Conservation (phyloP, 352 stramenopile genomes). For the Globisporangium megalacanthum region DNA sequence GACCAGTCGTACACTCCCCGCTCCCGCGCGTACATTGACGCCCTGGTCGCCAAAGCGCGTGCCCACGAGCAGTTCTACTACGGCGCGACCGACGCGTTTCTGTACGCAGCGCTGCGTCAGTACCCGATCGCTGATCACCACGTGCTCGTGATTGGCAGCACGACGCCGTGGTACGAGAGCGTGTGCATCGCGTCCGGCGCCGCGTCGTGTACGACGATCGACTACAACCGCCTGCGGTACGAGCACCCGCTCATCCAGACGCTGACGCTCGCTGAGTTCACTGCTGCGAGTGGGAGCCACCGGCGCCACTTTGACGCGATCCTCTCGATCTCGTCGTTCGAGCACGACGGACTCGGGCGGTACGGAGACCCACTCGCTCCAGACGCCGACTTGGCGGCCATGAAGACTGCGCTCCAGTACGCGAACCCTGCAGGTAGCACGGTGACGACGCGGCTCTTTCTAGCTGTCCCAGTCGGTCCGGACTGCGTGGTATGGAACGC, state of each 20-base stretch:
- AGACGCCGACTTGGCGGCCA: slow-evolving; percentile 46
- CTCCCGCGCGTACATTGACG: slow-evolving; percentile 23
- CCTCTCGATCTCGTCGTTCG: slow-evolving; percentile 35
- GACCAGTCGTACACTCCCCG: slow-evolving; percentile 22
- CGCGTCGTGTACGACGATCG: slow-evolving; percentile 31
- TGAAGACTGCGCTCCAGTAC: slow-evolving; percentile 27
- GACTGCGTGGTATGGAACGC: slow-evolving; percentile 54
- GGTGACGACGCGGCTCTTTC: slow-evolving; percentile 19
- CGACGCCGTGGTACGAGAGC: slow-evolving; percentile 31
- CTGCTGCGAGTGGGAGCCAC: slow-evolving; percentile 3
- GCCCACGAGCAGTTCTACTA: slow-evolving; percentile 20
- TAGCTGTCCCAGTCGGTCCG: slow-evolving; percentile 41
- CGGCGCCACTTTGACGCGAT: slow-evolving; percentile 24
- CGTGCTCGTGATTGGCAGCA: slow-evolving; percentile 35
- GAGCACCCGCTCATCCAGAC: slow-evolving; percentile 25
- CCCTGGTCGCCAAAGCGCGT: slow-evolving; percentile 14
- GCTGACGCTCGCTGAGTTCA: slow-evolving; percentile 30
- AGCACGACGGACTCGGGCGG: slow-evolving; percentile 68
- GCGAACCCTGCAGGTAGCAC: slow-evolving; percentile 9
- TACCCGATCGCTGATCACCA: slow-evolving; percentile 24
- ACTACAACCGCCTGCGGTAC: slow-evolving; percentile 31
- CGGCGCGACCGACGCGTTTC: slow-evolving; percentile 19
- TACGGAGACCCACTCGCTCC: slow-evolving; percentile 62
- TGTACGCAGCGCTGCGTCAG: slow-evolving; percentile 21
- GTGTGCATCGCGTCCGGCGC: slow-evolving; percentile 26